Evolutionary conservation across 345 rosid genomes (phyloP), one percentile per base, ranked within the genome.

Genomic region (Ceriops zippeliana): DNA sequence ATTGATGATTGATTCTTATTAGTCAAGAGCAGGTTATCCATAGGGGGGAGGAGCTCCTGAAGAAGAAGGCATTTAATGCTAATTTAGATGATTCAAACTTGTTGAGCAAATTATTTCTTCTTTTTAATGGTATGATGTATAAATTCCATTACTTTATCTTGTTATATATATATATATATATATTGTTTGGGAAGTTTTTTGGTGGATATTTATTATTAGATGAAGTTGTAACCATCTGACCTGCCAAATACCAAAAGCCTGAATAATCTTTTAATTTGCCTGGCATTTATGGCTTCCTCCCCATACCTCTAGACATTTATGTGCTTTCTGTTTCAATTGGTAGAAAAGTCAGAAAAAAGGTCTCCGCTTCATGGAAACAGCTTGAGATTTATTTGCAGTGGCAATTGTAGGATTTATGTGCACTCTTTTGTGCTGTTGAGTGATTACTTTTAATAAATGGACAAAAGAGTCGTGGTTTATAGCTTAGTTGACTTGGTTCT

Each of bases 21-120:
- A 91, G 97, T 78, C 97, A 89, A 87, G 96, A 86, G 72, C 80
- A 88, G 73, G 97, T 93, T 74, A 77, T 84, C 72, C 89, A 80
- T 80, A 85, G 87, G 81, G 98, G 98, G 75, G 96, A 89, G 75
- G 96, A 86, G 70, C 92, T 93, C 76, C 75, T 90, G 61, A 93
- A 86, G 85, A 93, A 86, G 85, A 82, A 77, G 79, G 87, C 88
- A 70, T 81, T 85, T 47, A 83, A 68, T 70, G 89, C 88, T 70
- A 89, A 90, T 82, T 83, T 90, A 77, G 97, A 93, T 70, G 92
- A 90, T 75, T 84, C 81, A 10, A 84, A 76, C 77, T 73, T 93
- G 89, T 79, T 87, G 76, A 89, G 66, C 73, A 83, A 82, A 79
- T 77, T 89, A 65, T 90, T 93, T 77, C 67, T 82, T 69, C 83